A percentile compares a stretch with the other conserved stretches of the same genome.
Conservation (phyloP, 2,329 filamentous ascomycete species). For the Zopfia rhizophila region DNA sequence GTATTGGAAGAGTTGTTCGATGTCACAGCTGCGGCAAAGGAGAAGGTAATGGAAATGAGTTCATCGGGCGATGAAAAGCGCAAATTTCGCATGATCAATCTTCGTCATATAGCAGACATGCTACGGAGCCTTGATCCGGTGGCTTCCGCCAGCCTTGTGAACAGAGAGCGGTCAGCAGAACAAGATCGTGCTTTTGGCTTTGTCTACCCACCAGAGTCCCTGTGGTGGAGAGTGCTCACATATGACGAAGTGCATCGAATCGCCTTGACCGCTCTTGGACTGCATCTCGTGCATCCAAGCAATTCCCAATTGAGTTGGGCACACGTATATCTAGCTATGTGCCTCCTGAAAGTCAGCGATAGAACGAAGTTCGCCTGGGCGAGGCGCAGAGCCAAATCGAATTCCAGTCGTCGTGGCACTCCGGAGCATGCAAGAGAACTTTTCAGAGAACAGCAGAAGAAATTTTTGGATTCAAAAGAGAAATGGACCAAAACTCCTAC, state of each 20-base stretch:
- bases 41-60: neutral
- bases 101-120: conserved; percentile 73
- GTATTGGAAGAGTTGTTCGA: neutral
- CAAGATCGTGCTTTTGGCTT: conserved; percentile 27
- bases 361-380: conserved; percentile 56
- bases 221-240: conserved; percentile 63
- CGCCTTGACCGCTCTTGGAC: conserved; percentile 63
- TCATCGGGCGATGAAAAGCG: conserved; percentile 27
- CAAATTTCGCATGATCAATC: conserved; percentile 64
- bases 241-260: conserved; percentile 71
- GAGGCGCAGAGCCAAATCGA: neutral
- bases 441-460: no score
- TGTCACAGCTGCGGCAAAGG: conserved; percentile 2
- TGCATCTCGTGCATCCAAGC: conserved; percentile 35
- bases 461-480: no score
- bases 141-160: conserved; percentile 34
- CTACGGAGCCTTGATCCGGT: conserved; percentile 58
- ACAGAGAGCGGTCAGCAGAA: conserved; percentile 32
- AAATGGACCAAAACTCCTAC: no score
- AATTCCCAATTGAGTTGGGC: conserved; percentile 47
- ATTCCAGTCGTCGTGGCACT: conserved; percentile 33
- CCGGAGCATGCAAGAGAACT: no score
- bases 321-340: conserved; percentile 55
- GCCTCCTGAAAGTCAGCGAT: conserved; percentile 59
- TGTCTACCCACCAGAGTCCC: conserved; percentile 40